Conservation (phyloP, 225 moss, liverwort and hornwort species). For the Straminergon stramineum region DNA sequence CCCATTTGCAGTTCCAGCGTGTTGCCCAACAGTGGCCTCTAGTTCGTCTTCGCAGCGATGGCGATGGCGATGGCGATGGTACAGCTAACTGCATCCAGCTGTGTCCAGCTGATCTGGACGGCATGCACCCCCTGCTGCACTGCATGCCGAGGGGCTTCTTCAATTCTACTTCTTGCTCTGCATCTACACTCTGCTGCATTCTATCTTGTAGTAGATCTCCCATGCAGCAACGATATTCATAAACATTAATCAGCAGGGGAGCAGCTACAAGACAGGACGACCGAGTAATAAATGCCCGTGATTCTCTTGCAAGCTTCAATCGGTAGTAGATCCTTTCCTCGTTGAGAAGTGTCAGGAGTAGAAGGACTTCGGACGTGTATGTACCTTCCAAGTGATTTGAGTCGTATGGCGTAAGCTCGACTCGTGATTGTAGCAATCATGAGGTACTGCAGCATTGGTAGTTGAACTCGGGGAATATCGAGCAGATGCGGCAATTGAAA, state of each 20-base stretch:
- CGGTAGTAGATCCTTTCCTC: neutral
- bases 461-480: neutral
- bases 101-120: constrained; percentile 2
- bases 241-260: neutral
- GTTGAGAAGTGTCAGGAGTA: neutral
- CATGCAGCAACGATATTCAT: neutral
- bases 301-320: neutral
- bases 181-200: neutral
- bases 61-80: constrained; percentile 8
- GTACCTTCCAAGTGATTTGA: neutral
- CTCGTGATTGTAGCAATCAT: neutral
- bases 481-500: neutral
- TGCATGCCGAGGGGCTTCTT: neutral
- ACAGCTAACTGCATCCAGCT: neutral
- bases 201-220: neutral
- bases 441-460: neutral
- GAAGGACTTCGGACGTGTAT: neutral
- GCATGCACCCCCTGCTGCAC: neutral
- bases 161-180: neutral
- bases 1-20: neutral
- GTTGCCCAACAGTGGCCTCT: neutral
- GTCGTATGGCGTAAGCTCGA: neutral
- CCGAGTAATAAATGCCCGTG: neutral
- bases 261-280: neutral
- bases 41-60: constrained; percentile 16